Base-by-base conservation (phyloP, 352 stramenopile species). In the Globisporangium middletonii region DNA sequence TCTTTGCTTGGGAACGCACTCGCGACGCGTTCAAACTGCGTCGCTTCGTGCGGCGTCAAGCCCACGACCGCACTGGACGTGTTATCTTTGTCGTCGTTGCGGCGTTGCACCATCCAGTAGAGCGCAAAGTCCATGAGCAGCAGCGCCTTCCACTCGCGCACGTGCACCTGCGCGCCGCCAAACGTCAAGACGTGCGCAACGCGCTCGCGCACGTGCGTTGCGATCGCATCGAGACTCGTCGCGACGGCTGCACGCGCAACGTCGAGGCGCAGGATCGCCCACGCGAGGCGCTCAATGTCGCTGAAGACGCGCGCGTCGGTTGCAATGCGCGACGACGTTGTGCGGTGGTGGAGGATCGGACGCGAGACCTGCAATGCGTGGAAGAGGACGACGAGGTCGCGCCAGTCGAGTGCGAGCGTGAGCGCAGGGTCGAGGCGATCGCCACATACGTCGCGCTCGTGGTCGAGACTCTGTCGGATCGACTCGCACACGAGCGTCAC, bases 331-430 rank as follows among this genome's bases (percentile, higher is more conserved):
- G 72, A 74, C 16, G 71, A 83, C 7, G 72, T 79, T 23, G 65
- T 74, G 51, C 75, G 78, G 46, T 89, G 84, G 44, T 91, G 75
- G 19, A 95, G 70, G 57, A 95, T 73, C 9, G 85, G 85, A 18
- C 88, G 89, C 12, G 83, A 92, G 12, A 82, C 76, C 38, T 90
- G 79, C 18, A 95, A 69, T 4, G 63, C 72, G 53, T 95, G 83
- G 13, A 93, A 73, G 27, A 92, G 69, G 23, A 93, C 64, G 33
- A 87, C 68, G 2, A 88, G 49, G 43, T 93, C 85, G 18, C 69
- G 67, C 64, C 75, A 85, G 48, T 87, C 77, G 19, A 80, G 28
- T 26, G 42, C 42, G 18, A 69, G 30, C 8, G 23, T 41, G 16
- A 43, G 55, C 28, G 53, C 50, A 8, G 50, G 23, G 11, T 68